Percentiles rank a stretch among this genome's conserved stretches.
phyloP scores from a whole-genome alignment of 495 filamentous ascomycete species.

The Neurospora hispaniola region DNA sequence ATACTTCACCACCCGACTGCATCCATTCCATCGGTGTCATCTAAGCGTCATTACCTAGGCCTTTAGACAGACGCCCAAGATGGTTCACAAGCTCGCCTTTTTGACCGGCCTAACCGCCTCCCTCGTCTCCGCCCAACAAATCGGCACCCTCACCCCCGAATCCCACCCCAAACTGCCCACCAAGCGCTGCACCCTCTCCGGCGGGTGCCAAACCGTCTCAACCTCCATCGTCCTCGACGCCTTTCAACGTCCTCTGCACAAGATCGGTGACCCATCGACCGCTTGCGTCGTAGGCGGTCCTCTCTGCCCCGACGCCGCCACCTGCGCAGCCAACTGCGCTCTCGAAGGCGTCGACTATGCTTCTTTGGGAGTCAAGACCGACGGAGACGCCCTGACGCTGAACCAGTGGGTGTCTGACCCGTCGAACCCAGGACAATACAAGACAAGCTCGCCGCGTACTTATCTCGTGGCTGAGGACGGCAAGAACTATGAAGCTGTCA shows the following conservation, averaged over 20 bases:
- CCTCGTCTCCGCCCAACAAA: slow-evolving; percentile 12
- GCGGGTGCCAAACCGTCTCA: slow-evolving; percentile 40
- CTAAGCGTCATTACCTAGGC: not conserved
- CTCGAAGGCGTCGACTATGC: slow-evolving; percentile 43
- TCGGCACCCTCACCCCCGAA: slow-evolving; percentile 13
- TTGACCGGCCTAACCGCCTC: slow-evolving; percentile 4
- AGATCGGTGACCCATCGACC: slow-evolving; percentile 3
- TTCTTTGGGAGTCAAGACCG: slow-evolving; percentile 33
- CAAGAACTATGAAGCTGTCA: slow-evolving; percentile 46
- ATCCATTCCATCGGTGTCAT: not conserved
- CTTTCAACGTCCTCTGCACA: slow-evolving; percentile 17
- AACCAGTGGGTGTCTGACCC: slow-evolving; percentile 40
- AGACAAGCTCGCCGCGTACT: slow-evolving; percentile 48
- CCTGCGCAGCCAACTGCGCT: slow-evolving; percentile 41
- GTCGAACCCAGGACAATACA: slow-evolving; percentile 15
- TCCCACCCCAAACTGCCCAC: slow-evolving; percentile 49
- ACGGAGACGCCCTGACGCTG: slow-evolving; percentile 39
- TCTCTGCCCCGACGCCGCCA: slow-evolving; percentile 35
- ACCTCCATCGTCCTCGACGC: slow-evolving; percentile 53
- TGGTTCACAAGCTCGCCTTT: slow-evolving; percentile 9
- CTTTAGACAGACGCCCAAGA: not conserved
- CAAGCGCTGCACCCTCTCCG: slow-evolving; percentile 40
- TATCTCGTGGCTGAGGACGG: slow-evolving; percentile 45
- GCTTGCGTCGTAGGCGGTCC: slow-evolving; percentile 43
- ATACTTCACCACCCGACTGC: not conserved